Percentiles rank a stretch among this genome's conserved stretches.
These are phyloP conservation scores for Trichoderma polysporum DNA, from an alignment of 2,329 filamentous ascomycete genomes.

Conservation along the genomic window DNA sequence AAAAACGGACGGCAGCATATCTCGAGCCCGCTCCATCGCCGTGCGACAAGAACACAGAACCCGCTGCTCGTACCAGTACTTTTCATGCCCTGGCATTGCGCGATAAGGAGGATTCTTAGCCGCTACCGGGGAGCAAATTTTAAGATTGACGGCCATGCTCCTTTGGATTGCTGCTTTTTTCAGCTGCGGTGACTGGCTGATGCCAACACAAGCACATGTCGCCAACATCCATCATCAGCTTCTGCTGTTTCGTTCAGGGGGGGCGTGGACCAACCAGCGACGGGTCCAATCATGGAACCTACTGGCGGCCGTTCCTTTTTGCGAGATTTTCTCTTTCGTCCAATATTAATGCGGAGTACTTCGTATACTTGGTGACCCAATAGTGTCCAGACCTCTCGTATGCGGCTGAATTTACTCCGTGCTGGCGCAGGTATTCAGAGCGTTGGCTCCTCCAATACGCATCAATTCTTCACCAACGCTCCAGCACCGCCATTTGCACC, in stretches of 20 bases:
- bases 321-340: constrained; percentile 9
- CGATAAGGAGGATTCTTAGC: constrained; percentile 16
- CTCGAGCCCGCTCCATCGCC: constrained; percentile 4
- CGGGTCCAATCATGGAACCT: not conserved
- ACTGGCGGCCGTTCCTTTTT: not conserved
- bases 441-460: not conserved
- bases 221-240: not conserved
- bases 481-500: not conserved
- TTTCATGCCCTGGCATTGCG: not conserved
- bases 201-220: not conserved
- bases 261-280: not conserved
- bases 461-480: not conserved
- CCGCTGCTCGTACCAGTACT: not conserved
- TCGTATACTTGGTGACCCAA: not conserved
- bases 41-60: constrained; percentile 9
- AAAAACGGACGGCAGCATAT: not conserved
- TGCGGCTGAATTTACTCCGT: not conserved
- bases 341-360: not conserved
- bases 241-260: not conserved
- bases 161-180: not conserved
- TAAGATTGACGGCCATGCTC: constrained; percentile 5
- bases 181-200: not conserved
- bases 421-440: not conserved
- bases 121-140: constrained; percentile 10
- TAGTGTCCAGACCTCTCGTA: constrained; percentile 1